Percentiles rank a stretch among this genome's conserved stretches.
Evolutionary conservation across 345 rosid species (phyloP).

Genomic region (Populus euphratica): DNA sequence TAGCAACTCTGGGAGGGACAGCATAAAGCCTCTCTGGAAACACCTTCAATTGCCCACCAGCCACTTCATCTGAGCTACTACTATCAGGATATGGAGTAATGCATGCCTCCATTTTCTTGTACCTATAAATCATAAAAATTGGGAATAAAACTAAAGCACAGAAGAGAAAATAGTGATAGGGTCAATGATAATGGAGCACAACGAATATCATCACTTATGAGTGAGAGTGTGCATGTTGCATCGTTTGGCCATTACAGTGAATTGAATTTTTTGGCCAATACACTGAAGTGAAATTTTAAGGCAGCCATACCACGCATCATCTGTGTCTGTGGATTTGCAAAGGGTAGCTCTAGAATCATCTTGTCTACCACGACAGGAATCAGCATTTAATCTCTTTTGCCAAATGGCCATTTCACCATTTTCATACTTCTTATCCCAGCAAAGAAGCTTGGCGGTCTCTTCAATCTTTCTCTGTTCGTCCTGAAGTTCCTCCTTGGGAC

Average conservation of each 20-base stretch:
- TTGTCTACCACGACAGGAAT: slow-evolving; percentile 52
- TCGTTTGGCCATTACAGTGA: neutral
- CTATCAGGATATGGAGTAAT: slow-evolving; percentile 76
- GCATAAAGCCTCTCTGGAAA: slow-evolving; percentile 84
- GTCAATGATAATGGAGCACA: neutral
- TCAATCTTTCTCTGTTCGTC: slow-evolving; percentile 86
- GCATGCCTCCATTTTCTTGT: slow-evolving; percentile 91
- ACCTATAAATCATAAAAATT: slow-evolving; percentile 45
- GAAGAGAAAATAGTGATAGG: neutral
- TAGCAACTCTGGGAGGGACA: slow-evolving; percentile 78
- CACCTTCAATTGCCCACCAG: slow-evolving; percentile 58
- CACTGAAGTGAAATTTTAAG: neutral
- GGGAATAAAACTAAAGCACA: slow-evolving; percentile 3
- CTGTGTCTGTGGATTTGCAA: slow-evolving; percentile 65
- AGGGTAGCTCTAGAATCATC: slow-evolving; percentile 63
- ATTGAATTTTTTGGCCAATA: neutral
- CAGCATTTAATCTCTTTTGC: slow-evolving; percentile 73
- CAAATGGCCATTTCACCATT: slow-evolving; percentile 92
- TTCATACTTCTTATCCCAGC: slow-evolving; percentile 95
- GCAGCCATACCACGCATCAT: slow-evolving; percentile 83
- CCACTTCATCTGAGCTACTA: slow-evolving; percentile 53
- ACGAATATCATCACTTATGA: neutral
- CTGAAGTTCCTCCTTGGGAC: slow-evolving; percentile 86
- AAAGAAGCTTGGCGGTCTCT: slow-evolving; percentile 77
- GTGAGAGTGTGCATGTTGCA: neutral